phyloP scores from a whole-genome alignment of 345 rosid genomes.

The Eucalyptus lansdowneana region DNA sequence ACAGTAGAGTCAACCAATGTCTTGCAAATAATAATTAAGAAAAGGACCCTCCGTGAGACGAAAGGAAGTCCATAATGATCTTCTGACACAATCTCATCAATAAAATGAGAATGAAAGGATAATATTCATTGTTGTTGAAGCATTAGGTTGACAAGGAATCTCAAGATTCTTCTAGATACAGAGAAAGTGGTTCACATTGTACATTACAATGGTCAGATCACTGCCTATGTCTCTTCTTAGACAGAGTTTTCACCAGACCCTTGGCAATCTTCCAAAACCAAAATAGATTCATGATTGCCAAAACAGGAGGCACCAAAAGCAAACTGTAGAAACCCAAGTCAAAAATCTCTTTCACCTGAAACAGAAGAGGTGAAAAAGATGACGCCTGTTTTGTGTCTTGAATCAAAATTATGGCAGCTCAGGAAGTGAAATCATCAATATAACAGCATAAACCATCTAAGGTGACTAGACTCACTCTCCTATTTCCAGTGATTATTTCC shows the following conservation, averaged over 20 bases:
- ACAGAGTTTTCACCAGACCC: constrained; percentile 61
- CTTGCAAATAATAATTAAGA: not conserved
- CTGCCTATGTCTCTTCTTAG: constrained; percentile 37
- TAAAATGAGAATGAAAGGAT: not conserved
- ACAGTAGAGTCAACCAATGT: not conserved
- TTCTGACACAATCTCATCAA: not conserved
- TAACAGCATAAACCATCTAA: not conserved
- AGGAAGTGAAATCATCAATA: not conserved
- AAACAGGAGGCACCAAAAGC: constrained; percentile 28
- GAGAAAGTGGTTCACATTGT: not conserved
- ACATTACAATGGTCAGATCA: constrained; percentile 1
- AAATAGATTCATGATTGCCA: constrained; percentile 43
- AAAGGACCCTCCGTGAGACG: not conserved
- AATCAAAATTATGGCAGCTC: not conserved
- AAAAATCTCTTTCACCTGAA: constrained; percentile 57
- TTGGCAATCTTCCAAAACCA: constrained; percentile 83
- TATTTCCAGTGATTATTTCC: not conserved
- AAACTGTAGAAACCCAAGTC: constrained; percentile 66
- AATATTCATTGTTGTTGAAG: not conserved
- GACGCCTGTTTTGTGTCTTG: not conserved
- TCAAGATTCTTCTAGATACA: not conserved
- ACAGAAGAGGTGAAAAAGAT: not conserved
- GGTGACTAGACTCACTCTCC: not conserved
- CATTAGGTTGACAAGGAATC: not conserved
- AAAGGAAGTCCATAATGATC: not conserved